Percentiles rank a stretch among this genome's conserved stretches.
phyloP scores from a whole-genome alignment of 2,329 filamentous ascomycete species.

The Diaporthe velutina region DNA sequence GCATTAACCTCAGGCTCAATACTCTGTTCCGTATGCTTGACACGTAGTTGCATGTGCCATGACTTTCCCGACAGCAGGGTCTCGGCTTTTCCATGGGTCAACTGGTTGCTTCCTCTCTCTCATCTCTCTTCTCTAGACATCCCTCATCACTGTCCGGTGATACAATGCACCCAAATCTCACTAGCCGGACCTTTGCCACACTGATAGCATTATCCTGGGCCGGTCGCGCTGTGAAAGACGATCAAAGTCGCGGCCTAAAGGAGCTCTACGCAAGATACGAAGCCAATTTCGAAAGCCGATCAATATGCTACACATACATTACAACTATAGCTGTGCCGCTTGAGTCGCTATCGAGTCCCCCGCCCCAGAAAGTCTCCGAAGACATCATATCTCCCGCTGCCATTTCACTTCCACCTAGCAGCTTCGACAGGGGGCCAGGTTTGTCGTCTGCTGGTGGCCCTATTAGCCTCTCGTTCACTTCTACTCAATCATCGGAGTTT shows the following conservation, averaged over 20 bases:
- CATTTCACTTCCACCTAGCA: neutral
- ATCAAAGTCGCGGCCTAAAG: neutral
- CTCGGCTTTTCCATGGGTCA: neutral
- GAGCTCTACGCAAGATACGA: neutral
- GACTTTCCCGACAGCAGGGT: neutral
- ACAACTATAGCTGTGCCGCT: neutral
- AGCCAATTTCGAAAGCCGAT: neutral
- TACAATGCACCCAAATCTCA: neutral
- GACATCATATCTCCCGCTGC: neutral
- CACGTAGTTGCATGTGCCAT: neutral
- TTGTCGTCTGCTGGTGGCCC: neutral
- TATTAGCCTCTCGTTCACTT: neutral
- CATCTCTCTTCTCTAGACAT: neutral
- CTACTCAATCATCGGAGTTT: neutral
- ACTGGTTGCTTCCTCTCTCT: neutral
- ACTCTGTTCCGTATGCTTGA: neutral
- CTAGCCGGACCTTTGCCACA: neutral
- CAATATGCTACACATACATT: neutral
- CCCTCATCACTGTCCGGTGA: neutral
- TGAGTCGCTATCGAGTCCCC: neutral
- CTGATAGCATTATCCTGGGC: neutral
- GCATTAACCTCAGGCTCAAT: too few relatives aligned
- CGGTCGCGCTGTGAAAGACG: neutral
- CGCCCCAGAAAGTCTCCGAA: neutral
- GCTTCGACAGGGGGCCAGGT: neutral